These are phyloP conservation scores for Monilinia polystroma DNA, from an alignment of 2,329 filamentous ascomycete species.

Conservation along the genomic window DNA sequence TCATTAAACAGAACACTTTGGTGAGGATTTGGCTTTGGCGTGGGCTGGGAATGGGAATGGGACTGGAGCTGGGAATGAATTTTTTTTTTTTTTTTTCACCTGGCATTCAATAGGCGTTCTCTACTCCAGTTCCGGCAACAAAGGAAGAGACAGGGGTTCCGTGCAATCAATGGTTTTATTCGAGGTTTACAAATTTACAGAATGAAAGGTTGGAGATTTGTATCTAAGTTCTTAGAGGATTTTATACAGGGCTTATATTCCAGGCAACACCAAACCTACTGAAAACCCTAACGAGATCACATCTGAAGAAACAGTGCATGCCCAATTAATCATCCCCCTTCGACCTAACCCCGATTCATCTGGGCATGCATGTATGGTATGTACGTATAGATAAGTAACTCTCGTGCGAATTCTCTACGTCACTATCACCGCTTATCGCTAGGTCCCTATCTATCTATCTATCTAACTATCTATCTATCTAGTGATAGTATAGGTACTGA, in stretches of 20 bases:
- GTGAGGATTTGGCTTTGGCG: constrained; percentile 7
- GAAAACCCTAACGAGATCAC: no score
- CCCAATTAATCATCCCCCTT: no score
- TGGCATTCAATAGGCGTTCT: constrained; percentile 15
- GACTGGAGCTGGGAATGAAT: not conserved
- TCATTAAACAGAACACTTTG: constrained; percentile 4
- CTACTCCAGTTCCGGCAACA: not conserved
- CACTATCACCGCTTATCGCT: no score
- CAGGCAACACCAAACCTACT: no score
- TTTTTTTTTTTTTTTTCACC: not conserved
- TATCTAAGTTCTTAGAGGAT: not conserved
- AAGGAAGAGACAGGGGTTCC: not conserved
- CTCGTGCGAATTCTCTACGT: no score
- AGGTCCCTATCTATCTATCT: no score
- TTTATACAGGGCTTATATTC: not conserved
- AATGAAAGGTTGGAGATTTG: not conserved
- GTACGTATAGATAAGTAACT: no score
- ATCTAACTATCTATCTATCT: no score
- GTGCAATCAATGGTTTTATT: not conserved
- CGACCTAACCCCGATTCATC: no score
- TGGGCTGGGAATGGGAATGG: not conserved
- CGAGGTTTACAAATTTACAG: constrained; percentile 1
- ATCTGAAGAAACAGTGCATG: no score
- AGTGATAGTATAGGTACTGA: no score
- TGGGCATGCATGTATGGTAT: no score